Percentiles rank a stretch among this genome's conserved stretches.
These are phyloP conservation scores for Penicillium tannophilum DNA, from an alignment of 495 filamentous ascomycete genomes.

Conservation along the genomic window DNA sequence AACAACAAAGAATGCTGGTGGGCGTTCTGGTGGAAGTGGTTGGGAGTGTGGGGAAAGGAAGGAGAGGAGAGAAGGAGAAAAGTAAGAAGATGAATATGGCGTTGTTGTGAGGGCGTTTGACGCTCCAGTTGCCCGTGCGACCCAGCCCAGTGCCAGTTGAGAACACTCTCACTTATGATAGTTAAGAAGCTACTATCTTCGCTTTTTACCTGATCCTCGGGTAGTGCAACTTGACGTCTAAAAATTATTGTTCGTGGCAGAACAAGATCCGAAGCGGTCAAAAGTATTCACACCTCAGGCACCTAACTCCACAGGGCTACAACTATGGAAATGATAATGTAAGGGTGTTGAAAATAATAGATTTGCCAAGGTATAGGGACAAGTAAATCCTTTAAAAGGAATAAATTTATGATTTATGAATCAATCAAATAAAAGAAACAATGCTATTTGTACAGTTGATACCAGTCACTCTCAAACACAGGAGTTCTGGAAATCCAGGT, in stretches of 20 bases:
- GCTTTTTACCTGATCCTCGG: background rate
- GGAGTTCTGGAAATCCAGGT: conserved; percentile 9
- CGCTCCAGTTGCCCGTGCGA: background rate
- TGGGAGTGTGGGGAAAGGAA: background rate
- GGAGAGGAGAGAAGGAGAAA: background rate
- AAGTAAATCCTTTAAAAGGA: too few relatives aligned
- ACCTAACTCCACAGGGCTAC: background rate
- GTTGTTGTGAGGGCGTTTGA: background rate
- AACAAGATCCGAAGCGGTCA: background rate
- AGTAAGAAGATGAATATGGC: background rate
- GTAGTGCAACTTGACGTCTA: background rate
- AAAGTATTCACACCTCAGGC: background rate
- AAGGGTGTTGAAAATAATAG: background rate
- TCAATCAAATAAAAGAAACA: conserved; percentile 6
- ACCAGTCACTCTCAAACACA: conserved; percentile 8
- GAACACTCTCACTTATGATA: background rate
- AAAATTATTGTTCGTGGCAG: background rate
- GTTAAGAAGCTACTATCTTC: background rate
- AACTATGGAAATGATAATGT: background rate
- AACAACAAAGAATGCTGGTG: background rate
- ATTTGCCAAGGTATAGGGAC: background rate
- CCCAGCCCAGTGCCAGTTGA: background rate
- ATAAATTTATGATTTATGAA: background rate
- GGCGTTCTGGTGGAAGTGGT: background rate
- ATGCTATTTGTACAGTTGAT: conserved; percentile 33